A percentile compares a stretch with the other conserved stretches of the same genome.
Evolutionary conservation across 2,329 filamentous ascomycete species (phyloP).

Genomic region (Drechslera avenae): DNA sequence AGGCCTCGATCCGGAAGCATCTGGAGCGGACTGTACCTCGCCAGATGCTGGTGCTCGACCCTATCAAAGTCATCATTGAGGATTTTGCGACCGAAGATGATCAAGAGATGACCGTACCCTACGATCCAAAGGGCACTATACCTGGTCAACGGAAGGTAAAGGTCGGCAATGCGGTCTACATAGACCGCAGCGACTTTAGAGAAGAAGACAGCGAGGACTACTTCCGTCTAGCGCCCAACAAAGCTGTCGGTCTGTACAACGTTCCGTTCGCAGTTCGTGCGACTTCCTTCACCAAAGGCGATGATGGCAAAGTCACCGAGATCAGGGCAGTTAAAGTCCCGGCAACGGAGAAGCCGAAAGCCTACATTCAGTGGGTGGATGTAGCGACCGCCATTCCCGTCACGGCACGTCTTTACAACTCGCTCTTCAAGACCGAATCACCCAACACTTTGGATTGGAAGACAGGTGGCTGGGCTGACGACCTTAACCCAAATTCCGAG

Average conservation of each 20-base stretch:
- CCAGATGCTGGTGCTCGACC: constrained; percentile 87
- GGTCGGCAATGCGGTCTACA: constrained; percentile 81
- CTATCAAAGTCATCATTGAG: constrained; percentile 80
- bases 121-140: constrained; percentile 73
- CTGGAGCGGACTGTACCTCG: constrained; percentile 87
- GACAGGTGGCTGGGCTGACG: constrained; percentile 79
- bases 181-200: constrained; percentile 79
- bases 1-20: constrained; percentile 82
- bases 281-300: constrained; percentile 69
- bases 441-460: constrained; percentile 70
- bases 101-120: constrained; percentile 72
- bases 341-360: constrained; percentile 68
- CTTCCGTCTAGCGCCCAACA: constrained; percentile 77
- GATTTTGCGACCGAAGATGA: constrained; percentile 72
- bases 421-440: constrained; percentile 85
- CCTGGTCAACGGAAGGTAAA: constrained; percentile 63
- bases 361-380: constrained; percentile 85
- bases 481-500: constrained; percentile 85
- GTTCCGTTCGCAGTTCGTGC: constrained; percentile 72
- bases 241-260: constrained; percentile 75
- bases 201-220: constrained; percentile 74
- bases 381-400: constrained; percentile 66
- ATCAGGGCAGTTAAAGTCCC: constrained; percentile 71
- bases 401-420: constrained; percentile 74
- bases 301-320: constrained; percentile 67